These are phyloP conservation scores for Alternaria sp. DNA, from an alignment of 2,329 filamentous ascomycete genomes.

Conservation along the genomic window DNA sequence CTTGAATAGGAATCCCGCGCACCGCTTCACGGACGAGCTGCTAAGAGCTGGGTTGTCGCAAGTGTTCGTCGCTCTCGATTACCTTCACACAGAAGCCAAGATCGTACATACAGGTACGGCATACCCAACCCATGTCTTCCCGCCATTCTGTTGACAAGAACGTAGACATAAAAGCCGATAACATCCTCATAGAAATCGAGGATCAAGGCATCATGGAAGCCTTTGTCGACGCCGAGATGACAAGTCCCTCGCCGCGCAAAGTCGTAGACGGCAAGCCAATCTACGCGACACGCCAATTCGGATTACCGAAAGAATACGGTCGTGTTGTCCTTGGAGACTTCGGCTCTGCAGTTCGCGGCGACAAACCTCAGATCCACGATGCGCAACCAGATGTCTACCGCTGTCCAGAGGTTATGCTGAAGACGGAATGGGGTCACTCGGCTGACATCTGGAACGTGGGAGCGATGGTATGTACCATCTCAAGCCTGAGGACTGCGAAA, in stretches of 20 bases:
- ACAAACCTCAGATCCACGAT: constrained; percentile 28
- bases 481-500: background rate
- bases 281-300: constrained; percentile 47
- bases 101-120: constrained; percentile 53
- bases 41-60: constrained; percentile 48
- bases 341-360: constrained; percentile 13
- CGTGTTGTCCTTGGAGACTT: constrained; percentile 43
- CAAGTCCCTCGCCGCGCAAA: constrained; percentile 49
- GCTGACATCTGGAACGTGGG: constrained; percentile 51
- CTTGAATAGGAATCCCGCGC: constrained; percentile 45
- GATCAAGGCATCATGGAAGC: constrained; percentile 44
- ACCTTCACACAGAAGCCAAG: constrained; percentile 52
- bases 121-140: background rate
- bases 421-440: constrained; percentile 43
- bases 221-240: constrained; percentile 45
- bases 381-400: constrained; percentile 47
- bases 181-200: constrained; percentile 49
- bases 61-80: constrained; percentile 51
- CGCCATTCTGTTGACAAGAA: background rate
- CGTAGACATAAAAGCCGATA: constrained; percentile 53
- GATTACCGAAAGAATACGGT: constrained; percentile 41
- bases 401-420: constrained; percentile 49
- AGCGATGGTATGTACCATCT: constrained; percentile 37
- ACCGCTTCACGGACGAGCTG: constrained; percentile 49
- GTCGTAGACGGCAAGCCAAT: constrained; percentile 37